Base-by-base conservation (phyloP, 352 stramenopile species). In the Phytophthora crassamura region DNA sequence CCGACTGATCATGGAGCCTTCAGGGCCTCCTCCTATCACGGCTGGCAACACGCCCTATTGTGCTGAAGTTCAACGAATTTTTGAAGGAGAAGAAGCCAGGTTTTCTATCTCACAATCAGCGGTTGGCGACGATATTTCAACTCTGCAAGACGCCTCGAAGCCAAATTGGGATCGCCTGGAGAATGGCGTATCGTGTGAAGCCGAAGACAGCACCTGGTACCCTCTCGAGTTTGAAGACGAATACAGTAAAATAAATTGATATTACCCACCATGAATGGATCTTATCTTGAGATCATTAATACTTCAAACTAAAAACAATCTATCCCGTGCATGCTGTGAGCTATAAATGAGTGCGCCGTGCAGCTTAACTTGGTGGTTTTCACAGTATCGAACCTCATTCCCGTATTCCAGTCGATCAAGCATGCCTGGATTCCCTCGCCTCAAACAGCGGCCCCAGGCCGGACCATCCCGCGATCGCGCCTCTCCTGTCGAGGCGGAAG, bases 1-100 rank as follows among this genome's bases (percentile, higher is more conserved):
- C 36, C 20, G 47, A 7, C 41, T 72, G 32, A 40, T 34, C 8
- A 15, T 59, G 0, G 12, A 25, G 11, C 45, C 32, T 3, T 22
- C 47, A n/a, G 33, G 34, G 4, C 7, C 36, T 25, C 43, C 54
- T 18, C 62, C 49, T 2, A 67, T 75, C 25, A 50, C 55, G 2
- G 67, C 67, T 48, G 61, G 35, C n/a, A 64, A 59, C 18, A 75
- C 61, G 6, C 61, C 67, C 0, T 72, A 72, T 18, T 75, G 67
- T 12, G 10, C 15, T 7, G 61, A 68, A 3, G 16, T 48, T 7
- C 20, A 64, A 15, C 60, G 28, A 1, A 63, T 75, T 61, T 61
- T 75, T 40, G 43, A 57, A 34, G 42, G 53, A 16, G 18, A 51
- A 5, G 43, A 63, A 12, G 14, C 11, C 3, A 16, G 0, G 0